phyloP scores from a whole-genome alignment of 2,329 filamentous ascomycete genomes.

The Hymenoscyphus infarciens region DNA sequence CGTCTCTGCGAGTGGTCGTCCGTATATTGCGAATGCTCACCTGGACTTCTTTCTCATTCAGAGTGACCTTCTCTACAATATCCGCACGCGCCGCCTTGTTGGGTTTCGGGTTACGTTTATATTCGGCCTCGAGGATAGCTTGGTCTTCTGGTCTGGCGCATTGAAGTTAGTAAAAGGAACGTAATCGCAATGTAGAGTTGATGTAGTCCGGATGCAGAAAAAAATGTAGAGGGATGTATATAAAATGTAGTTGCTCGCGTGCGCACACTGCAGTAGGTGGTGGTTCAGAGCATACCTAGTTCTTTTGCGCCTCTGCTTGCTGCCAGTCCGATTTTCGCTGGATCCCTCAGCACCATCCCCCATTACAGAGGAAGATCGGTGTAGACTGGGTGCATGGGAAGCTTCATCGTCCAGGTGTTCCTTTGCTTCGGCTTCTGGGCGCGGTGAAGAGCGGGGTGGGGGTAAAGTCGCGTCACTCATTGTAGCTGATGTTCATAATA shows the following conservation, averaged over 20 bases:
- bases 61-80: slow-evolving; percentile 73
- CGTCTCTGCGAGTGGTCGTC: slow-evolving; percentile 16
- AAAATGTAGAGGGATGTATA: neutral
- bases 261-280: neutral
- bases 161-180: slow-evolving; percentile 19
- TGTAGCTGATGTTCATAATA: slow-evolving; percentile 7
- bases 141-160: slow-evolving; percentile 75
- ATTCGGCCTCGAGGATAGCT: slow-evolving; percentile 80
- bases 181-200: neutral
- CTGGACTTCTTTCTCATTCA: slow-evolving; percentile 96
- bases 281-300: slow-evolving; percentile 53
- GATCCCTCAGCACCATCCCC: slow-evolving; percentile 26
- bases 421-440: slow-evolving; percentile 16
- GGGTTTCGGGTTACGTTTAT: slow-evolving; percentile 80
- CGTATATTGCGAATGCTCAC: slow-evolving; percentile 49
- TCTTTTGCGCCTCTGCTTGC: slow-evolving; percentile 52
- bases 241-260: neutral
- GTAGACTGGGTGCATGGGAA: slow-evolving; percentile 22
- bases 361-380: slow-evolving; percentile 18
- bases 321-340: slow-evolving; percentile 36
- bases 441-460: slow-evolving; percentile 28
- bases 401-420: slow-evolving; percentile 22
- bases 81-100: slow-evolving; percentile 83
- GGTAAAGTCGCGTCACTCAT: slow-evolving; percentile 36
- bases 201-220: neutral